These are phyloP conservation scores for Chimonanthus salicifolius DNA, from an alignment of 164 flowering plant genomes.

Conservation along the genomic window DNA sequence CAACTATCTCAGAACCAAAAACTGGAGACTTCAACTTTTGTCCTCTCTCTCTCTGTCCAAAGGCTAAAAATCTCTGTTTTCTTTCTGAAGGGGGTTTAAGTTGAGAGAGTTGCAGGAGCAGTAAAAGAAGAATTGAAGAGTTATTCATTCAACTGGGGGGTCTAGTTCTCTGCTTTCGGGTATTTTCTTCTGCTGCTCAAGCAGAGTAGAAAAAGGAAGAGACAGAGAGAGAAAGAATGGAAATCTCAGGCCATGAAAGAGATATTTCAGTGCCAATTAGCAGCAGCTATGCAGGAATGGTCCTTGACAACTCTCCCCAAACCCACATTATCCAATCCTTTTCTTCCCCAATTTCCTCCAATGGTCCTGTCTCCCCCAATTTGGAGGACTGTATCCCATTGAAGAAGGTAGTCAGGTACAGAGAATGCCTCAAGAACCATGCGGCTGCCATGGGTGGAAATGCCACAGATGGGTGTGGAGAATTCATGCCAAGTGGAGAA, in stretches of 20 bases:
- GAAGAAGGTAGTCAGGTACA: slow-evolving; percentile 47
- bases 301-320: slow-evolving; percentile 34
- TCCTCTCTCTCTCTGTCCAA: neutral
- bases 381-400: slow-evolving; percentile 17
- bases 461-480: slow-evolving; percentile 91
- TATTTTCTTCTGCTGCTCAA: neutral
- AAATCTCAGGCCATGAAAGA: slow-evolving; percentile 44
- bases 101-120: neutral
- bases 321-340: slow-evolving; percentile 30
- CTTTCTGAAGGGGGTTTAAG: neutral
- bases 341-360: slow-evolving; percentile 18
- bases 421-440: slow-evolving; percentile 86
- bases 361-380: slow-evolving; percentile 16
- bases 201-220: neutral
- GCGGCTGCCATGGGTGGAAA: slow-evolving; percentile 86
- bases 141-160: neutral
- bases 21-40: neutral
- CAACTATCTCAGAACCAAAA: neutral
- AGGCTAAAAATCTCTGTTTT: neutral
- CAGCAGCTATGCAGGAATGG: slow-evolving; percentile 40
- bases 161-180: neutral
- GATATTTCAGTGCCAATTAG: slow-evolving; percentile 59
- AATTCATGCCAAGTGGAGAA: slow-evolving; percentile 82
- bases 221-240: slow-evolving; percentile 23
- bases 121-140: neutral